Percentiles rank a stretch among this genome's conserved stretches.
These are phyloP conservation scores for Plasmodium malariae DNA, from an alignment of 169 alveolate genomes.

Conservation along the genomic window DNA sequence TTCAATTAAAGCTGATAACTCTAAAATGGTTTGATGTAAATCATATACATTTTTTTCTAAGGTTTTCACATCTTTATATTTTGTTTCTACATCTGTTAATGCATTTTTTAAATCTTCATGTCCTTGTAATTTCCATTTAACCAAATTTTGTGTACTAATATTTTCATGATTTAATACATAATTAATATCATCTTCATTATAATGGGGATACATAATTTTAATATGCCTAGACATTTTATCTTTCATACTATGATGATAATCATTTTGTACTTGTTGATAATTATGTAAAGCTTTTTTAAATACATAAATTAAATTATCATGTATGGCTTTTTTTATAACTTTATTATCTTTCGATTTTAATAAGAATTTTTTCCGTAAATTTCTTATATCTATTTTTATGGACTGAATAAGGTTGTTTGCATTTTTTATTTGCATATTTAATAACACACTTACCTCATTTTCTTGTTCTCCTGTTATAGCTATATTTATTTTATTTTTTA, in stretches of 20 bases:
- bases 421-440: slow-evolving; percentile 61
- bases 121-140: slow-evolving; percentile 74
- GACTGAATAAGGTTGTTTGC: slow-evolving; percentile 33
- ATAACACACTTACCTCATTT: slow-evolving; percentile 61
- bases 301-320: slow-evolving; percentile 59
- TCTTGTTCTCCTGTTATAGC: slow-evolving; percentile 66
- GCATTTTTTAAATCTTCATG: slow-evolving; percentile 73
- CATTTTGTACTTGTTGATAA: slow-evolving; percentile 55
- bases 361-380: slow-evolving; percentile 36
- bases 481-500: slow-evolving; percentile 64
- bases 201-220: slow-evolving; percentile 66
- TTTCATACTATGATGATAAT: slow-evolving; percentile 40
- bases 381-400: slow-evolving; percentile 56
- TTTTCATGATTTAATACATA: slow-evolving; percentile 58
- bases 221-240: slow-evolving; percentile 70
- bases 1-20: slow-evolving; percentile 63
- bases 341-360: slow-evolving; percentile 27
- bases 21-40: slow-evolving; percentile 71
- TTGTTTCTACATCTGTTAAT: slow-evolving; percentile 72
- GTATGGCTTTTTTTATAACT: slow-evolving; percentile 57
- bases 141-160: slow-evolving; percentile 67
- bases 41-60: slow-evolving; percentile 69
- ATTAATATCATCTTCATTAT: slow-evolving; percentile 65
- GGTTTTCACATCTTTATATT: slow-evolving; percentile 73
- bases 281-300: slow-evolving; percentile 66